These are phyloP conservation scores for Verticillium zaregamsianum DNA, from an alignment of 2,329 filamentous ascomycete genomes.

Conservation along the genomic window DNA sequence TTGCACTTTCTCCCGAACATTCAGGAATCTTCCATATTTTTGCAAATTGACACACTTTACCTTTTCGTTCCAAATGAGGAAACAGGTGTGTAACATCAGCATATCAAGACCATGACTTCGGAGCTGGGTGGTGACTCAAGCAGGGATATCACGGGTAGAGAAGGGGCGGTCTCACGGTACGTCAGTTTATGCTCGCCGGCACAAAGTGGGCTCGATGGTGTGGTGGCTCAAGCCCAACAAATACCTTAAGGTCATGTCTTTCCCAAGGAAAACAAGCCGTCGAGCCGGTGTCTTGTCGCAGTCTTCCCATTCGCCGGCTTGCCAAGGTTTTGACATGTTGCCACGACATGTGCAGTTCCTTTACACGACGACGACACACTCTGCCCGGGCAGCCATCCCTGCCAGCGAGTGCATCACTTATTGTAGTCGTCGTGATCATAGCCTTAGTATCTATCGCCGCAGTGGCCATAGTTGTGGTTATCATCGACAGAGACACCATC, in stretches of 20 bases:
- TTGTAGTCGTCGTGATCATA: no score
- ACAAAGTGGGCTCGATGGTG: no score
- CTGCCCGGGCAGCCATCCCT: background rate
- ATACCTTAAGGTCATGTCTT: background rate
- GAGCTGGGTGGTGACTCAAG: no score
- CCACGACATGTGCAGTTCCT: background rate
- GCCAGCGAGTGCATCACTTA: background rate
- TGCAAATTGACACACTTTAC: background rate
- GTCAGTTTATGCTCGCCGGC: no score
- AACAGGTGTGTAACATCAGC: no score
- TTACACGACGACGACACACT: background rate
- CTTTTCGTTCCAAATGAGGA: no score
- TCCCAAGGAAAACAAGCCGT: background rate
- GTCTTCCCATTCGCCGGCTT: background rate
- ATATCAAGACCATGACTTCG: background rate
- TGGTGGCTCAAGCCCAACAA: background rate
- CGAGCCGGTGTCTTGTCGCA: background rate
- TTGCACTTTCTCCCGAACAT: background rate
- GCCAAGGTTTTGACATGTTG: background rate
- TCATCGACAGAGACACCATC: no score
- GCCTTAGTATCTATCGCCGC: no score
- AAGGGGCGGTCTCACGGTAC: no score
- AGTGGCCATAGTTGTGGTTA: no score
- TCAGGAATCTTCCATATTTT: background rate
- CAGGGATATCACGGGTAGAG: no score